Percentiles rank a stretch among this genome's conserved stretches.
phyloP scores from a whole-genome alignment of 805 yeast species.

The Suhomyces sp. region DNA sequence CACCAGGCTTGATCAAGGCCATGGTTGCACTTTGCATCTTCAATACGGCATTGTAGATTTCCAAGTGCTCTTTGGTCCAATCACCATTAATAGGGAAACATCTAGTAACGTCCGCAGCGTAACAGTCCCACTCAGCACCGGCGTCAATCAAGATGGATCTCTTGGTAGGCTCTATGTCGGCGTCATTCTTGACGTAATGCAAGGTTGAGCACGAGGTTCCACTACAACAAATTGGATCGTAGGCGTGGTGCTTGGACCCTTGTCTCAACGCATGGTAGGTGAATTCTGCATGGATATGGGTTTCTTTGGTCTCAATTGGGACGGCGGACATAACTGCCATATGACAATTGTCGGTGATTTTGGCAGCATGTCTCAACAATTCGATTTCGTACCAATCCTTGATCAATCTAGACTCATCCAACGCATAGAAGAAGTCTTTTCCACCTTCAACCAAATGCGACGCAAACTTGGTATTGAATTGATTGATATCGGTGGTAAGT shows the following conservation, averaged over 20 bases:
- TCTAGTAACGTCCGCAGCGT: constrained; percentile 92
- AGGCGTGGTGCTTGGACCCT: constrained; percentile 85
- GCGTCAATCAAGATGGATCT: constrained; percentile 85
- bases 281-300: constrained; percentile 95
- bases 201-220: constrained; percentile 90
- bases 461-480: constrained; percentile 38
- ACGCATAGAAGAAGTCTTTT: constrained; percentile 56
- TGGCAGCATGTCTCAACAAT: constrained; percentile 75
- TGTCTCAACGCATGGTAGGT: constrained; percentile 90
- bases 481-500: constrained; percentile 58
- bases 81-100: constrained; percentile 90
- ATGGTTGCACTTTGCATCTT: constrained; percentile 80
- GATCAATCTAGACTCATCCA: constrained; percentile 83
- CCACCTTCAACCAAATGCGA: constrained; percentile 44
- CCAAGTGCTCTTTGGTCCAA: constrained; percentile 85
- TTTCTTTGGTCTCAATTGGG: constrained; percentile 83
- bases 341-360: constrained; percentile 85
- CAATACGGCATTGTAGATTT: constrained; percentile 72
- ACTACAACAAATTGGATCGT: constrained; percentile 94
- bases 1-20: constrained; percentile 78
- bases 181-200: constrained; percentile 84
- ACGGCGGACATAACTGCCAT: constrained; percentile 89
- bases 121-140: constrained; percentile 95
- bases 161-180: constrained; percentile 43
- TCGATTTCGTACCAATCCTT: constrained; percentile 82